phyloP scores from a whole-genome alignment of 257 asterid species.

The Rubia yunnanensis region DNA sequence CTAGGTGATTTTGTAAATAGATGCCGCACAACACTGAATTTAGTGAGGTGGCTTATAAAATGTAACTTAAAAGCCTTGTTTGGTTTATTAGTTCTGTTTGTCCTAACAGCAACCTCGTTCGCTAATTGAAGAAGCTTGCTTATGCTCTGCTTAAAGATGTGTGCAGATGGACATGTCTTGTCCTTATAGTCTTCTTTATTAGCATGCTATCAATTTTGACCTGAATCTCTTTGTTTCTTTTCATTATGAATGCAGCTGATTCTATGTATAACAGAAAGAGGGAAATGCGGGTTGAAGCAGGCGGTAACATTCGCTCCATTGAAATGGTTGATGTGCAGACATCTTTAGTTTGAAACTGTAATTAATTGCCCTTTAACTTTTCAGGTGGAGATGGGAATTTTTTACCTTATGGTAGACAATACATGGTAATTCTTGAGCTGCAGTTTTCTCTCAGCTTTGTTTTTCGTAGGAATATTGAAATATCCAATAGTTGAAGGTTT shows the following conservation, averaged over 20 bases:
- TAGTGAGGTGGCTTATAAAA: not conserved
- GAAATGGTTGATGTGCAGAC: not conserved
- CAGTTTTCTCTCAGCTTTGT: not conserved
- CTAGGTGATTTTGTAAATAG: not conserved
- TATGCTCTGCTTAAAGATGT: not conserved
- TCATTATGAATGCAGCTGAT: conserved; percentile 30
- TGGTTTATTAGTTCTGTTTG: not conserved
- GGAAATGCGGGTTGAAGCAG: conserved; percentile 23
- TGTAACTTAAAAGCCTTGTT: not conserved
- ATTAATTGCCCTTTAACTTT: conserved; percentile 20
- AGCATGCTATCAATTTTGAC: conserved; percentile 1
- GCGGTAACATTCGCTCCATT: conserved; percentile 31
- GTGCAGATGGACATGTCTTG: not conserved
- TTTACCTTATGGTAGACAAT: conserved; percentile 35
- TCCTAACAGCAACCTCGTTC: not conserved
- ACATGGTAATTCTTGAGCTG: conserved; percentile 37
- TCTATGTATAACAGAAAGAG: conserved; percentile 30
- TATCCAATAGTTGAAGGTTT: not conserved
- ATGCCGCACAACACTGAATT: not conserved
- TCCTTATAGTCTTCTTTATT: conserved; percentile 1
- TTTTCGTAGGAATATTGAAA: not conserved
- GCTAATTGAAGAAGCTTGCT: not conserved
- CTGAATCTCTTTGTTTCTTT: conserved; percentile 13
- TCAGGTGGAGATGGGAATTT: conserved; percentile 54
- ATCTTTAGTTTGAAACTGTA: not conserved